Base-by-base conservation (phyloP, 2,329 filamentous ascomycete genomes). In the Teratosphaeria destructans region DNA sequence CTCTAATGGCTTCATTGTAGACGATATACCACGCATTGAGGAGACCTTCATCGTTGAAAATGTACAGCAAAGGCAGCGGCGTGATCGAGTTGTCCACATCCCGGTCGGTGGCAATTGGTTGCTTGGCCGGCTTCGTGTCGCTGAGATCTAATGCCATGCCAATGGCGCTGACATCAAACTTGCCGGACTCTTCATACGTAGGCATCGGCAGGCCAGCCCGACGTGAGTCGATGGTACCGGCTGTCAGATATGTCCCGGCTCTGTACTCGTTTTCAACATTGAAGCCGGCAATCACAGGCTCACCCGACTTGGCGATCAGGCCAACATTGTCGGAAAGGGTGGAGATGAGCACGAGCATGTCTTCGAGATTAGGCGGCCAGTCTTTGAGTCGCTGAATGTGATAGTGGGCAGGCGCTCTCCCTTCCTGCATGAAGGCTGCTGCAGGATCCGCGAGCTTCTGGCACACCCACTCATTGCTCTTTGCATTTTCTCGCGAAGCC, bases 11-110 rank as follows among this genome's bases (percentile, higher is more conserved):
- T 52, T 95, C 90, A 39, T 88, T 84, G 75, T 96, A 96, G 23
- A 97, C 82, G 52, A 97, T 76, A 90, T 93, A 96, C 91, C 93
- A 99, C 12, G 85, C 82, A 54, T 84, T 85, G 16, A 99, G 78
- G 10, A 95, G 77, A 64, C 94, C 94, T 68, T 96, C 90, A 65
- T 96, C 87, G 61, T 95, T 97, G 16, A 99, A 78, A 34, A 90
- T 81, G 80, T 94, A 87, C 52, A 96, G 79, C 11, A 86, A 90
- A 5, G 94, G 94, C 8, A 97, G 75, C 12, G 94, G 93, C 1
- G 84, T 85, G 0, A 86, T 81, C 4, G 91, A 95, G 67, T 92
- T 83, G 35, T 88, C 82, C 54, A 95, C 84, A 68, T 95, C 87
- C 63, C 83, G 85, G 29, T 94, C 87, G 0, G 52, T 64, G 7